Evolutionary conservation across 2,329 filamentous ascomycete species (phyloP).

Genomic region (Curvularia lunata): DNA sequence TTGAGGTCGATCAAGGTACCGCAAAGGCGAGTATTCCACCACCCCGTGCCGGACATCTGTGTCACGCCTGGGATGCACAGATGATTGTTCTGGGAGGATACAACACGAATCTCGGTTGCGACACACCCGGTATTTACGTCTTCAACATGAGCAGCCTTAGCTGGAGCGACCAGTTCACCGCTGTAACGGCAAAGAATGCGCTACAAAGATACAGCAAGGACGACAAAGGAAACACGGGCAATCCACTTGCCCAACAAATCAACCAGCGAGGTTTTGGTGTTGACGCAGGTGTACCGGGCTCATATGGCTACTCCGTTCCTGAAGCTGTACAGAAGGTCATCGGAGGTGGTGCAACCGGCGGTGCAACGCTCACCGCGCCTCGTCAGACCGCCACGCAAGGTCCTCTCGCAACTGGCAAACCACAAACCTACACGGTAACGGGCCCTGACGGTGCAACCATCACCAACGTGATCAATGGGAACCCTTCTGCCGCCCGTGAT

Average conservation of each 20-base stretch:
- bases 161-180: conserved; percentile 76
- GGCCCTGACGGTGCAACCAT: conserved; percentile 51
- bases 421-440: conserved; percentile 70
- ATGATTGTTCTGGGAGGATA: conserved; percentile 81
- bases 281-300: conserved; percentile 63
- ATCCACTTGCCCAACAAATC: conserved; percentile 59
- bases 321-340: conserved; percentile 67
- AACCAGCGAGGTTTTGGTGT: conserved; percentile 59
- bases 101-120: conserved; percentile 66
- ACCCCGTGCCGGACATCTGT: conserved; percentile 74
- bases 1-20: conserved; percentile 61
- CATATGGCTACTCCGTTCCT: conserved; percentile 73
- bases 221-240: conserved; percentile 43
- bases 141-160: conserved; percentile 74
- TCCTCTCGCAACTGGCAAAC: conserved; percentile 72
- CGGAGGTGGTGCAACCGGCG: conserved; percentile 69
- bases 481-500: conserved; percentile 29
- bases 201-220: conserved; percentile 43
- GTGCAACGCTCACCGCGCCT: conserved; percentile 72
- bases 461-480: conserved; percentile 46
- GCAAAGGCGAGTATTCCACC: conserved; percentile 54
- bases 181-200: conserved; percentile 63
- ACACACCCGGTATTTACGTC: conserved; percentile 73
- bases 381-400: conserved; percentile 68
- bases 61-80: conserved; percentile 78